These are phyloP conservation scores for Rhipidocladum racemiflorum DNA, from an alignment of 176 grass and related monocot genomes.

Conservation along the genomic window DNA sequence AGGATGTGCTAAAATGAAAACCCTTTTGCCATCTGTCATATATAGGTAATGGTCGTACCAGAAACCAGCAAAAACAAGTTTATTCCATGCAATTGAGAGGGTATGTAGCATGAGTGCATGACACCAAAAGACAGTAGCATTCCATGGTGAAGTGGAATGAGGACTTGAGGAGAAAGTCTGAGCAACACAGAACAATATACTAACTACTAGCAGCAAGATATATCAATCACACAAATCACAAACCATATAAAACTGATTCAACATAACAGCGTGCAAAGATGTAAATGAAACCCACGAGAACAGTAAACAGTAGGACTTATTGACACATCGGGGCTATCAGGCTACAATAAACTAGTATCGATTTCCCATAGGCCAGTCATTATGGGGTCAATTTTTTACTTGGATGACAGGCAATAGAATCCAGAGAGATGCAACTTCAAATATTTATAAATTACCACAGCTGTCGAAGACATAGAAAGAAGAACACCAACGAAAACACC, in stretches of 20 bases:
- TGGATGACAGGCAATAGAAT: neutral
- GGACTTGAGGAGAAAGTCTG: neutral
- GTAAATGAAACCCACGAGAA: neutral
- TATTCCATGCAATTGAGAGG: neutral
- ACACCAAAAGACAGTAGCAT: neutral
- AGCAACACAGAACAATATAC: neutral
- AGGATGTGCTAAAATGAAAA: neutral
- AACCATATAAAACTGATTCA: neutral
- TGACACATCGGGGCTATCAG: neutral
- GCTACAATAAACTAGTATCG: neutral
- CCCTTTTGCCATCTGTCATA: neutral
- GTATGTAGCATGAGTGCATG: neutral
- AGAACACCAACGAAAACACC: slow-evolving; percentile 94
- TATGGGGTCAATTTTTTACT: neutral
- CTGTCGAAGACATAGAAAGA: slow-evolving; percentile 98
- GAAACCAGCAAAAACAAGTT: neutral
- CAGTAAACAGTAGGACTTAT: neutral
- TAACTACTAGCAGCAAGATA: neutral
- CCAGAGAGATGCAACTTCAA: neutral
- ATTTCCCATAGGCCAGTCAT: neutral
- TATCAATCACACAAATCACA: neutral
- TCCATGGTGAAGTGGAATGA: neutral
- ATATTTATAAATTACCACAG: slow-evolving; percentile 63
- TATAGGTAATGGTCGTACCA: neutral
- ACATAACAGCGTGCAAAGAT: neutral